A percentile compares a stretch with the other conserved stretches of the same genome.
These are phyloP conservation scores for Trypanosoma lewisi DNA, from an alignment of 208 protist species.

Conservation along the genomic window DNA sequence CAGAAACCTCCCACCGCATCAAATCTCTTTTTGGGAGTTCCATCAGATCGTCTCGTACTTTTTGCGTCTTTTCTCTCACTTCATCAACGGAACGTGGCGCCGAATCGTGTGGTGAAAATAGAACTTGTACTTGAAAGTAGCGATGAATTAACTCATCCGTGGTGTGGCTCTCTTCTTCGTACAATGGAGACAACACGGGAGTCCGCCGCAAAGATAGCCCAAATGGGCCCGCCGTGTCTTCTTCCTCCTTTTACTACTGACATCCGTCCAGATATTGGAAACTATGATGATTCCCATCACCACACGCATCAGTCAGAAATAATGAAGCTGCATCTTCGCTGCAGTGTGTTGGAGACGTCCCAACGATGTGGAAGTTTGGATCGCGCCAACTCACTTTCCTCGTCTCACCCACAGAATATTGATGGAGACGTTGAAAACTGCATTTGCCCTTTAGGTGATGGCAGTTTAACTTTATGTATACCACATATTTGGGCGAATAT, in stretches of 20 bases:
- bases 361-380: not conserved
- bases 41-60: constrained; percentile 6
- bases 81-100: constrained; percentile 3
- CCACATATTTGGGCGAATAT: not conserved
- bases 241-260: constrained; percentile 1
- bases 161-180: not conserved
- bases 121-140: not conserved
- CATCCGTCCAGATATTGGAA: not conserved
- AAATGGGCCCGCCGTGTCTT: constrained; percentile 9
- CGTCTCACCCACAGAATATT: not conserved
- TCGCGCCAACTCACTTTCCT: not conserved
- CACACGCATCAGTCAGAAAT: too few relatives aligned
- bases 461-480: not conserved
- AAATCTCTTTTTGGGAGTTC: constrained; percentile 48
- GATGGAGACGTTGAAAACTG: not conserved
- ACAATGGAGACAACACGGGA: constrained; percentile 2
- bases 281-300: too few relatives aligned
- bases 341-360: not conserved
- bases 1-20: constrained; percentile 12
- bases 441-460: constrained; percentile 10
- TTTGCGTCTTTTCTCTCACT: not conserved
- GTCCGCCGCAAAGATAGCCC: constrained; percentile 2
- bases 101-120: not conserved
- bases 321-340: not conserved
- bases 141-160: not conserved